These are phyloP conservation scores for Calocera viscosa DNA, from an alignment of 768 basidiomycete species.

Conservation along the genomic window DNA sequence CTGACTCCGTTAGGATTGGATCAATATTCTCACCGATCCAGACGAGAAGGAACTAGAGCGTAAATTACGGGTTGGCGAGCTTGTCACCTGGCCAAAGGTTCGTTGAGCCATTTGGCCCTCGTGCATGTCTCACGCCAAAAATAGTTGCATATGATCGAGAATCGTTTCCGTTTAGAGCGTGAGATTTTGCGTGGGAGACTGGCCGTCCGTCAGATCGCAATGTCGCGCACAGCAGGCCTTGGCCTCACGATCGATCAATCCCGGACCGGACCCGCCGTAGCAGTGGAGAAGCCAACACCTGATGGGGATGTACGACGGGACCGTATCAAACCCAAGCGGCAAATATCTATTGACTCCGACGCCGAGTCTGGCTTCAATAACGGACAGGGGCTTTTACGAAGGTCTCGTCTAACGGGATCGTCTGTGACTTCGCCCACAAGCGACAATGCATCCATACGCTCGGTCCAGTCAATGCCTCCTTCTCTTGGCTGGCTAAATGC, in stretches of 20 bases:
- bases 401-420: neutral
- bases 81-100: conserved; percentile 96
- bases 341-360: neutral
- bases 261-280: neutral
- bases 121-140: neutral
- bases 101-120: neutral
- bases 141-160: conserved; percentile 87
- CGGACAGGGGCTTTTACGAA: neutral
- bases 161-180: conserved; percentile 72
- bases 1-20: conserved; percentile 51
- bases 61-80: conserved; percentile 77
- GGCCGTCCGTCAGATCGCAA: conserved; percentile 38
- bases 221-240: neutral
- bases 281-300: neutral
- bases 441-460: neutral
- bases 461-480: neutral
- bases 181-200: conserved; percentile 72
- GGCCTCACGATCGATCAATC: neutral
- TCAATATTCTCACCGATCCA: conserved; percentile 72
- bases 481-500: neutral
- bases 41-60: conserved; percentile 63
- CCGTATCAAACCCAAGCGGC: neutral
- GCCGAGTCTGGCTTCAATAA: conserved; percentile 2
- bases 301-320: neutral
- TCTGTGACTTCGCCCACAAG: neutral